Evolutionary conservation across 1,139 yeast species (phyloP).

Genomic region (Taphrina confusa): DNA sequence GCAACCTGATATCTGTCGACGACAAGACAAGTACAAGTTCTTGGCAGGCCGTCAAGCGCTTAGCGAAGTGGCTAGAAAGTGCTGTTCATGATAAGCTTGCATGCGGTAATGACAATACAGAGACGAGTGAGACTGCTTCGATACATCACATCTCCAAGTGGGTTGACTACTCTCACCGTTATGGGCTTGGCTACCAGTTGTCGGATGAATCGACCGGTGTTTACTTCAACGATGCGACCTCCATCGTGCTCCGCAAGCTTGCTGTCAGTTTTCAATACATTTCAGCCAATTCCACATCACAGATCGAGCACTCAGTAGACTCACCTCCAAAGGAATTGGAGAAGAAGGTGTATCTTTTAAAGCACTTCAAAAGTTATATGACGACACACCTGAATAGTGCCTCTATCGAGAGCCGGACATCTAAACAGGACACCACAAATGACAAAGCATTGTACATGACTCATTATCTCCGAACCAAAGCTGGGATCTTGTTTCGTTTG

Average conservation of each 20-base stretch:
- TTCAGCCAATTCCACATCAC: conserved; percentile 39
- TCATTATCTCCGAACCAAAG: conserved; percentile 75
- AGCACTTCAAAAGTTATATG: conserved; percentile 55
- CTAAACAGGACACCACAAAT: not conserved
- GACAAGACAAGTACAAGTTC: not conserved
- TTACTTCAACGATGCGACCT: conserved; percentile 77
- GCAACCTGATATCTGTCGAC: not conserved
- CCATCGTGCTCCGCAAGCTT: conserved; percentile 69
- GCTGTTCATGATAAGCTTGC: not conserved
- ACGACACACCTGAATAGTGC: conserved; percentile 45
- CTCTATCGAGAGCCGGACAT: conserved; percentile 14
- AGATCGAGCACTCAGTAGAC: conserved; percentile 54
- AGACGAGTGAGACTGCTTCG: not conserved
- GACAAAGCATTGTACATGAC: conserved; percentile 57
- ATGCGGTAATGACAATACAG: too few species aligned
- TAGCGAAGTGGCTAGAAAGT: not conserved
- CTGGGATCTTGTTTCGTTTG: conserved; percentile 86
- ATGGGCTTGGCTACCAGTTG: conserved; percentile 91
- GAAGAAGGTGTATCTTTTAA: conserved; percentile 77
- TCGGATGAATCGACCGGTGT: conserved; percentile 93
- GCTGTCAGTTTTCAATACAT: conserved; percentile 63
- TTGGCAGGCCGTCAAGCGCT: conserved; percentile 5
- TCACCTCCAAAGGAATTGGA: conserved; percentile 50
- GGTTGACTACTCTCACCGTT: conserved; percentile 96
- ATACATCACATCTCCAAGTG: conserved; percentile 73